Base-by-base conservation (phyloP, 2,329 filamentous ascomycete genomes). In the Fusarium buxicola region DNA sequence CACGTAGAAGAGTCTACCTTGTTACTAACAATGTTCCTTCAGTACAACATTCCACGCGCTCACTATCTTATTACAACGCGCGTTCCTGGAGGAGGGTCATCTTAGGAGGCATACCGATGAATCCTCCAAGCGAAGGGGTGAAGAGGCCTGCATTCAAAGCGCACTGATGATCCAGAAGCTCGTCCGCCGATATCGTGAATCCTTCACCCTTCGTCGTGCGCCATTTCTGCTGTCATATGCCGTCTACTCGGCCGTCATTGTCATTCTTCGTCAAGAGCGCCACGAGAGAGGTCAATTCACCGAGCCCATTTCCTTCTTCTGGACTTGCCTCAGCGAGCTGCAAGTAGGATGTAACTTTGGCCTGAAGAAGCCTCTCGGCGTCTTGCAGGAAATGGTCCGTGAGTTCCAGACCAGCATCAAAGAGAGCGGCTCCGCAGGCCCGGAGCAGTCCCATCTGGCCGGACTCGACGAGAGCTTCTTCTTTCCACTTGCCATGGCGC, bases 1-100 rank as follows among this genome's bases (percentile, higher is more conserved):
- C n/a, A 45, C 40, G 46, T 13, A 15, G 18, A 38, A 7, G 21
- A 21, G 21, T 21, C 21, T 21, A n/a, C 8, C 5, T 7, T 1
- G 11, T 54, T 47, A 12, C 62, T 69, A 36, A 68, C 28, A 39
- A 25, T 36, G 25, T 36, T 43, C 41, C 2, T 27, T 12, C 39
- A 65, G 72, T 28, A 72, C 73, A 13, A 75, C 72, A 8, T 81
- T 79, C 58, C 71, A 81, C 56, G 75, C 78, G 5, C 72, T 82
- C 11, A 73, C 75, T 9, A 81, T 82, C 40, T 70, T 82, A 1
- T 73, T 82, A 9, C 78, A 82, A 53, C 76, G 79, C 1, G 78
- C 80, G 1, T 81, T 81, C 60, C 72, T 80, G 1, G 74, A 74
- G 25, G 68, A 73, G 25, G 72, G 72, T 30, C 72, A 74, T 30